Evolutionary conservation across 2,329 filamentous ascomycete species (phyloP).

Genomic region (Pseudocercospora fijiensis): DNA sequence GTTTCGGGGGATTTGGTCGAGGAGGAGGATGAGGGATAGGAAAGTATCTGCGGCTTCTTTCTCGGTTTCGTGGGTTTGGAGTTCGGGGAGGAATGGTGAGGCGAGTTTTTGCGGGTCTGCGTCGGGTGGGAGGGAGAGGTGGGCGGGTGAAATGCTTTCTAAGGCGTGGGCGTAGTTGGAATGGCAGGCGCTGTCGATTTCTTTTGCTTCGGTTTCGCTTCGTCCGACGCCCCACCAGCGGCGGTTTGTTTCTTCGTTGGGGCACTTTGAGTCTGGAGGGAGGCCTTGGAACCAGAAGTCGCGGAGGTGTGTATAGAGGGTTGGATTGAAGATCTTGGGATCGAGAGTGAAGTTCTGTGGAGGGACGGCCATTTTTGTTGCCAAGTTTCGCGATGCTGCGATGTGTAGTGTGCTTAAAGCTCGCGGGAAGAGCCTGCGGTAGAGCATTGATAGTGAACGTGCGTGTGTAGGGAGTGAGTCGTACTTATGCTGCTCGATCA

Average conservation of each 20-base stretch:
- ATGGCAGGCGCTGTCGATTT: conserved; percentile 42
- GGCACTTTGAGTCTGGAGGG: conserved; percentile 29
- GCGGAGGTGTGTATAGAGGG: conserved; percentile 40
- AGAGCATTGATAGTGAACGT: not conserved
- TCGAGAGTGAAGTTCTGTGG: conserved; percentile 37
- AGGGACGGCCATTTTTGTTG: not conserved
- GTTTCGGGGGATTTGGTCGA: conserved; percentile 65
- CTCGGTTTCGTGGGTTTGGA: conserved; percentile 28
- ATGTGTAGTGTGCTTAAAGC: not conserved
- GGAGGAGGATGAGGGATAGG: conserved; percentile 56
- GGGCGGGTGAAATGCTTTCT: conserved; percentile 40
- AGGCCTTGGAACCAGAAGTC: conserved; percentile 44
- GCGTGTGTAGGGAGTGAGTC: not conserved
- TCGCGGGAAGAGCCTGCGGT: not conserved
- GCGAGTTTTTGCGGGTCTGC: conserved; percentile 32
- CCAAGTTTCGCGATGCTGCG: not conserved
- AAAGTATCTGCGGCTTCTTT: conserved; percentile 38
- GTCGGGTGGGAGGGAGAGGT: conserved; percentile 34
- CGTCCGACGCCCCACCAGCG: conserved; percentile 42
- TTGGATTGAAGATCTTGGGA: conserved; percentile 42
- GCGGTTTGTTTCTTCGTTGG: conserved; percentile 32
- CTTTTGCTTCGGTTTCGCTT: conserved; percentile 36
- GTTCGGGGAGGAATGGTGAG: conserved; percentile 41
- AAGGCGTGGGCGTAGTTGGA: conserved; percentile 40
- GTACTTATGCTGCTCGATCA: not conserved